Evolutionary conservation across 495 filamentous ascomycete genomes (phyloP).

Genomic region (Penicillium maclennaniae): DNA sequence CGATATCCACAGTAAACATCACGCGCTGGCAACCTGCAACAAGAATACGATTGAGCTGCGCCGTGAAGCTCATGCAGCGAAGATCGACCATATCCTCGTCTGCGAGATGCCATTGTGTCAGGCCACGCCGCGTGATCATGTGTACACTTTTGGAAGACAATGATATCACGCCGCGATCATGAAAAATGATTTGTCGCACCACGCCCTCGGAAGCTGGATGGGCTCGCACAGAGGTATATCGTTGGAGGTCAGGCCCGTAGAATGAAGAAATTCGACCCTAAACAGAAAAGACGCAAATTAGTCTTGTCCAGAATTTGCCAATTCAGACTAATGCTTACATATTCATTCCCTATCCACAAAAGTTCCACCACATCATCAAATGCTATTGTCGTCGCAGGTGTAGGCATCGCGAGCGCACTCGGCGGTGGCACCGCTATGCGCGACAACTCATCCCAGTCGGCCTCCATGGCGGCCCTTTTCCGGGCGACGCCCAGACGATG

Average conservation of each 20-base stretch:
- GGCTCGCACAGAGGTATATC: conserved; percentile 72
- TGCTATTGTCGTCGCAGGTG: conserved; percentile 67
- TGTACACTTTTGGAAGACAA: conserved; percentile 75
- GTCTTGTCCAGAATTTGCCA: background rate
- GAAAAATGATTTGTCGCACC: conserved; percentile 77
- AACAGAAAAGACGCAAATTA: conserved; percentile 1
- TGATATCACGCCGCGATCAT: conserved; percentile 82
- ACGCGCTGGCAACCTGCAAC: conserved; percentile 79
- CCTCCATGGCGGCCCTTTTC: conserved; percentile 37
- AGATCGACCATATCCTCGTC: conserved; percentile 76
- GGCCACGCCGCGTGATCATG: conserved; percentile 74
- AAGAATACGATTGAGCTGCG: conserved; percentile 77
- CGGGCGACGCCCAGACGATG: conserved; percentile 9
- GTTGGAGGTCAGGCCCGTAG: conserved; percentile 73
- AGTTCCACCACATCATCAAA: conserved; percentile 89
- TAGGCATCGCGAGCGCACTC: conserved; percentile 55
- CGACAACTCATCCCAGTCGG: conserved; percentile 60
- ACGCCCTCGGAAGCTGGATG: conserved; percentile 63
- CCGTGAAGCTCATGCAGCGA: conserved; percentile 90
- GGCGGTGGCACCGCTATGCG: conserved; percentile 67
- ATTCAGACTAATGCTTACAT: conserved; percentile 51
- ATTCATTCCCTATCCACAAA: conserved; percentile 87
- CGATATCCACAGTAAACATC: conserved; percentile 88
- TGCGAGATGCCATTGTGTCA: conserved; percentile 80
- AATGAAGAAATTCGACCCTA: conserved; percentile 85